Base-by-base conservation (phyloP, 169 alveolate species). In the Eimeria falciformis region DNA sequence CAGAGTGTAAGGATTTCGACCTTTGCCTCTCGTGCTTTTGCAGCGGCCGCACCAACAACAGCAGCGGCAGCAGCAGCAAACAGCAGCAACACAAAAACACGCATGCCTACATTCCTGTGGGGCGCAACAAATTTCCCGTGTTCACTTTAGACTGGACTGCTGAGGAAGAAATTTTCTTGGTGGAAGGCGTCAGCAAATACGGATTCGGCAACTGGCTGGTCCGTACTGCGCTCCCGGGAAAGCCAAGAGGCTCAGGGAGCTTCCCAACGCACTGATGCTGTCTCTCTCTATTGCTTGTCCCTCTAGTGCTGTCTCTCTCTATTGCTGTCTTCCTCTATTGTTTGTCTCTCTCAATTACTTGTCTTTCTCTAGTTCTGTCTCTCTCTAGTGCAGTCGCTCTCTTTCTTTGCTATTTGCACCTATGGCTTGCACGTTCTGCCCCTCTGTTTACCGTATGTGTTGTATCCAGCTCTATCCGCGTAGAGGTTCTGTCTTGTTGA, bases 121-220 rank as follows among this genome's bases (percentile, higher is more conserved):
- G 98, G 11, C 95, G 97, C 25, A 95, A 96, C 93, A 95, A 94
- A 83, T 97, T 97, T 81, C 97, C 98, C 1, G 95, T 97, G 45
- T 95, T 96, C 83, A 91, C 96, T 33, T 66, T 77, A 68, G 97
- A 97, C 81, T 97, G 99, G 99, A 95, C 98, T 21, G 98, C 99
- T 29, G 99, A 97, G 89, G 98, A 97, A 92, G 99, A 97, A 45
- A 75, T 97, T 62, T n/a, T 96, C 43, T 95, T 97, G 47, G 93
- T 97, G 46, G 99, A 97, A 50, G 99, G 98, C 66, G 95, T 97
- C 68, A 95, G 98, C 69, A 97, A 97, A 58, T 96, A 95, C 85
- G 99, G 99, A 0, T 95, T 97, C 78, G 99, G 99, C n/a, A 97
- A 97, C 88, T 97, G 99, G 99, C 93, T 90, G n/a, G 96, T 94